phyloP scores from a whole-genome alignment of 352 stramenopile species.

The Elongisporangium prolatum region DNA sequence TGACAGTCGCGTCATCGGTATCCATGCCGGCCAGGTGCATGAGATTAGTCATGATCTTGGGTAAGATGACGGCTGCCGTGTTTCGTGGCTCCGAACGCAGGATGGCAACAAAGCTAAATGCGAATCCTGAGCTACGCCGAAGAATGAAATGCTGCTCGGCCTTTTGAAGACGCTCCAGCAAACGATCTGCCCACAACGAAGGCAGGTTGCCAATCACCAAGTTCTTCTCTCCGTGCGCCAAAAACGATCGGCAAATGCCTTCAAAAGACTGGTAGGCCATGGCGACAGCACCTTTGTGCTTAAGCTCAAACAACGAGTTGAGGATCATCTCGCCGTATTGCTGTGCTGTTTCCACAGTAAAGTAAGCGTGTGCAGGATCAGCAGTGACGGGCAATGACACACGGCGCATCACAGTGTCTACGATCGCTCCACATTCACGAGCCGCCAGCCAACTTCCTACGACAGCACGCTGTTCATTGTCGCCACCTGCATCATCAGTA shows the following conservation, averaged over 20 bases:
- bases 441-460: constrained; percentile 85
- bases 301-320: constrained; percentile 82
- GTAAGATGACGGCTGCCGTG: constrained; percentile 67
- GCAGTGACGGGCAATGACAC: constrained; percentile 33
- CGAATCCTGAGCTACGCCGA: constrained; percentile 83
- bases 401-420: constrained; percentile 70
- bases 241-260: constrained; percentile 75
- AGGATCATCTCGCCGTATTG: constrained; percentile 65
- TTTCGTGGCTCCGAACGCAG: constrained; percentile 83
- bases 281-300: constrained; percentile 87
- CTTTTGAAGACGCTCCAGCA: constrained; percentile 70
- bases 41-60: constrained; percentile 65
- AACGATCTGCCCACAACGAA: constrained; percentile 63
- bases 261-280: constrained; percentile 82
- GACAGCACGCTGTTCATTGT: constrained; percentile 70
- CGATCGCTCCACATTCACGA: constrained; percentile 73
- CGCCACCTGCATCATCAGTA: constrained; percentile 23
- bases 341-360: constrained; percentile 49
- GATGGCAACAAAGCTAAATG: constrained; percentile 85
- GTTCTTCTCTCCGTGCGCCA: constrained; percentile 60
- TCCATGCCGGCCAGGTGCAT: constrained; percentile 59
- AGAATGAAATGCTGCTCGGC: constrained; percentile 87
- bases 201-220: constrained; percentile 45
- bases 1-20: constrained; percentile 34
- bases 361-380: constrained; percentile 18